Evolutionary conservation across 1,284 basidiomycete genomes (phyloP).

Genomic region (Cryptococcus jaspeensis): DNA sequence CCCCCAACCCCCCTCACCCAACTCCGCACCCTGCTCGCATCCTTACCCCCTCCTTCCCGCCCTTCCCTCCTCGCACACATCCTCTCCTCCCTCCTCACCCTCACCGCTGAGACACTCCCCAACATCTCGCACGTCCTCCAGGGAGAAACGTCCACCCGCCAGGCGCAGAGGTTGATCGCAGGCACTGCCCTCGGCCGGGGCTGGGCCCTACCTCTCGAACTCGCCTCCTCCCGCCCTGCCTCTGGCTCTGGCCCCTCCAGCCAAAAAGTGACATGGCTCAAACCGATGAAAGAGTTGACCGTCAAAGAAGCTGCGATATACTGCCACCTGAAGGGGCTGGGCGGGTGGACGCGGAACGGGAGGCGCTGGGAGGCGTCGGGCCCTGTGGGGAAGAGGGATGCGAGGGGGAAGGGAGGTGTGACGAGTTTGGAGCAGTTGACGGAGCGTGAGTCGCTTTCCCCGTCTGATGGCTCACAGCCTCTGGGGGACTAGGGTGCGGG

Average conservation of each 20-base stretch:
- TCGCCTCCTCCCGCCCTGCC: conserved; percentile 53
- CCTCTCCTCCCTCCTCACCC: conserved; percentile 67
- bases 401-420: conserved; percentile 53
- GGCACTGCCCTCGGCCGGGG: conserved; percentile 77
- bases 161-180: conserved; percentile 73
- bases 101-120: conserved; percentile 60
- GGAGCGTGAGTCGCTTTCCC: conserved; percentile 59
- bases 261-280: conserved; percentile 58
- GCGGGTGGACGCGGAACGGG: conserved; percentile 62
- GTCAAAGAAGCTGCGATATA: conserved; percentile 67
- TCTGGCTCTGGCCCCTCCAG: no score
- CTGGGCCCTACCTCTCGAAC: conserved; percentile 69
- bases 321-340: conserved; percentile 29
- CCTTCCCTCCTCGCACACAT: conserved; percentile 63
- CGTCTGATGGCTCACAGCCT: no score
- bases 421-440: conserved; percentile 65
- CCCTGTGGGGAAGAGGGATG: conserved; percentile 52
- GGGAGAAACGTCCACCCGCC: conserved; percentile 76
- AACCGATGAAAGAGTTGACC: conserved; percentile 72
- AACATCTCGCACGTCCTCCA: conserved; percentile 71
- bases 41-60: conserved; percentile 75
- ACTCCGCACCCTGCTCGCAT: conserved; percentile 63
- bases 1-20: conserved; percentile 54
- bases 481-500: neutral
- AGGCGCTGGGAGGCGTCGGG: conserved; percentile 64